Conservation (phyloP, 257 asterid genomes). For the Gentiana macrophylla region DNA sequence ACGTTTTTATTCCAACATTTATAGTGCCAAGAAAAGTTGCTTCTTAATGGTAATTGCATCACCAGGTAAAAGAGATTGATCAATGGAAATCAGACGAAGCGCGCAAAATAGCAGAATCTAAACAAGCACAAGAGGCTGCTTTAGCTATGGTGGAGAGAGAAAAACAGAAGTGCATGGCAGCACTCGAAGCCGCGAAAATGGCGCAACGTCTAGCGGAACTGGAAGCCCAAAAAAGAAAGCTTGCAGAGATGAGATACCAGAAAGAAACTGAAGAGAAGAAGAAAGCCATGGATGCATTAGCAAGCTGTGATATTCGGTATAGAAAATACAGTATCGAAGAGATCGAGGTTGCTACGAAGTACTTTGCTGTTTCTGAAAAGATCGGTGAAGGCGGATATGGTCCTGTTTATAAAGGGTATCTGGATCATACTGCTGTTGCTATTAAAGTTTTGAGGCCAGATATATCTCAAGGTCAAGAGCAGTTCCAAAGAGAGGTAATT, state of each 20-base stretch:
- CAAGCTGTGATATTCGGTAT: conserved; percentile 28
- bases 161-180: conserved; percentile 60
- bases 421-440: conserved; percentile 82
- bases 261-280: conserved; percentile 51
- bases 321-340: conserved; percentile 55
- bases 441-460: conserved; percentile 77
- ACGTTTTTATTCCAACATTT: background rate
- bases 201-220: conserved; percentile 66
- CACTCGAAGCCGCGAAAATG: conserved; percentile 61
- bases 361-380: conserved; percentile 49
- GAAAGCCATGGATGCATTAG: conserved; percentile 48
- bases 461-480: conserved; percentile 70
- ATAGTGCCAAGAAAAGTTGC: background rate
- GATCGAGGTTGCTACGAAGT: conserved; percentile 61
- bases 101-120: conserved; percentile 32
- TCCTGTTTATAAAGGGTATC: conserved; percentile 55
- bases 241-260: conserved; percentile 44
- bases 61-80: conserved; percentile 34
- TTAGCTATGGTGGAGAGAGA: conserved; percentile 49
- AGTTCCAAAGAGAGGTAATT: conserved; percentile 76
- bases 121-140: conserved; percentile 36
- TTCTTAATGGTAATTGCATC: background rate
- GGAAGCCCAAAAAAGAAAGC: conserved; percentile 50
- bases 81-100: conserved; percentile 34
- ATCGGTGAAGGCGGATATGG: conserved; percentile 98